phyloP scores from a whole-genome alignment of 805 yeast genomes.

The Candida pini region DNA sequence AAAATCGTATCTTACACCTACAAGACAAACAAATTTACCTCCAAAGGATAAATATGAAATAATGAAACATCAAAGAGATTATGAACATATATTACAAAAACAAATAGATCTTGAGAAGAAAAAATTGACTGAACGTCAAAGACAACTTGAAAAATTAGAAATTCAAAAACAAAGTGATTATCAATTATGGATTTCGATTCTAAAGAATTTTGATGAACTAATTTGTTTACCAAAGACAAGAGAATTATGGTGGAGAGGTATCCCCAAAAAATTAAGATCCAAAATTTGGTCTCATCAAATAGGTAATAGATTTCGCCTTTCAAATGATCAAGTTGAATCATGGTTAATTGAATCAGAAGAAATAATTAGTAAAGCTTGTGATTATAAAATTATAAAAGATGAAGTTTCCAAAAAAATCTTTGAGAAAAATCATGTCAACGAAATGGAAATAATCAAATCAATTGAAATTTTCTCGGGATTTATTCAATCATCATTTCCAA shows the following conservation, averaged over 20 bases:
- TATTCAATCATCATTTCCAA: constrained; percentile 24
- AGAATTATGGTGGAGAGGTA: constrained; percentile 58
- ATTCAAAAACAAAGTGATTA: constrained; percentile 34
- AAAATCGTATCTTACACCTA: constrained; percentile 33
- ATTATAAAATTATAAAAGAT: constrained; percentile 18
- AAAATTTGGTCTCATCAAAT: constrained; percentile 47
- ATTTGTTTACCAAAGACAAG: constrained; percentile 36
- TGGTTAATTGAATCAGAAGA: constrained; percentile 15
- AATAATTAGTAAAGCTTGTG: constrained; percentile 25
- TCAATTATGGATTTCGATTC: constrained; percentile 36
- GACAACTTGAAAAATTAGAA: constrained; percentile 27
- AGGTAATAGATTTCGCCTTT: constrained; percentile 30
- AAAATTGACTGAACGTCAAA: constrained; percentile 27
- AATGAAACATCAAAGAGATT: constrained; percentile 47
- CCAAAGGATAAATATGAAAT: constrained; percentile 55
- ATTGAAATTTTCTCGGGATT: constrained; percentile 20
- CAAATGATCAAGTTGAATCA: constrained; percentile 11
- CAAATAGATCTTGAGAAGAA: constrained; percentile 37
- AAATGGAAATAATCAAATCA: constrained; percentile 10
- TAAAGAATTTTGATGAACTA: constrained; percentile 31
- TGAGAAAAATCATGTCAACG: constrained; percentile 7
- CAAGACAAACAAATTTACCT: constrained; percentile 63
- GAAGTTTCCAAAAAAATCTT: constrained; percentile 12
- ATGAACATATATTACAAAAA: constrained; percentile 36
- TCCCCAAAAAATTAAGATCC: constrained; percentile 39